Evolutionary conservation across 371 early-diverging fungal genomes (phyloP).

Genomic region (Globomyces sp.): DNA sequence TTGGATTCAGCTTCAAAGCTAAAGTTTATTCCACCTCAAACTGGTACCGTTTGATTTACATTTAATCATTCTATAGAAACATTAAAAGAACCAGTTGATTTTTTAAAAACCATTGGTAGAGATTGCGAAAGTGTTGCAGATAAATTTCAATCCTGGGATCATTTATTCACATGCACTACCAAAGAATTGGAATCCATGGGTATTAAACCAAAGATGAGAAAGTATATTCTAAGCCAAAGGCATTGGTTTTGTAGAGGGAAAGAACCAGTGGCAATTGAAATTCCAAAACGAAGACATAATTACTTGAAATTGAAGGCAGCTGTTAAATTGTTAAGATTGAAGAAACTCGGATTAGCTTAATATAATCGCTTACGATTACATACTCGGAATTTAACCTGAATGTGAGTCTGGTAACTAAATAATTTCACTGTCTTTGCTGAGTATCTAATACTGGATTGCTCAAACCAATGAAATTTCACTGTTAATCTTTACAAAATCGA

Average conservation of each 20-base stretch:
- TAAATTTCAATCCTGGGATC: constrained; percentile 62
- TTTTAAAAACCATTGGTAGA: constrained; percentile 58
- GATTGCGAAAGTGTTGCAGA: constrained; percentile 43
- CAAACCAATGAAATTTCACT: too few species aligned
- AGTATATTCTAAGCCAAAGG: constrained; percentile 44
- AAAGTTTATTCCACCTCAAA: constrained; percentile 8
- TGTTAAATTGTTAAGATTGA: constrained; percentile 38
- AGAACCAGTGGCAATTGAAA: constrained; percentile 27
- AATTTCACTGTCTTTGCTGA: too few species aligned
- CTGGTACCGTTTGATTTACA: background rate
- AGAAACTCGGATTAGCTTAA: constrained; percentile 41
- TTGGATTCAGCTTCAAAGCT: constrained; percentile 1
- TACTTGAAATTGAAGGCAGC: constrained; percentile 34
- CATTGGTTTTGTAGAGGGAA: constrained; percentile 43
- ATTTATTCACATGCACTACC: constrained; percentile 53
- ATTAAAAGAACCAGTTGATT: constrained; percentile 15
- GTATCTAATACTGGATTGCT: too few species aligned
- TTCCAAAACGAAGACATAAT: constrained; percentile 43
- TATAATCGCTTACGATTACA: background rate
- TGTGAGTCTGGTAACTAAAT: too few species aligned
- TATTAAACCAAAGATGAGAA: constrained; percentile 48
- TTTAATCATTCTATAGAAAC: background rate
- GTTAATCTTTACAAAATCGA: too few species aligned
- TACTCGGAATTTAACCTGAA: too few species aligned
- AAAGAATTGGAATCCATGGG: constrained; percentile 54